Evolutionary conservation across 23 red algal species (phyloP).

Genomic region (Chondrus crispus): DNA sequence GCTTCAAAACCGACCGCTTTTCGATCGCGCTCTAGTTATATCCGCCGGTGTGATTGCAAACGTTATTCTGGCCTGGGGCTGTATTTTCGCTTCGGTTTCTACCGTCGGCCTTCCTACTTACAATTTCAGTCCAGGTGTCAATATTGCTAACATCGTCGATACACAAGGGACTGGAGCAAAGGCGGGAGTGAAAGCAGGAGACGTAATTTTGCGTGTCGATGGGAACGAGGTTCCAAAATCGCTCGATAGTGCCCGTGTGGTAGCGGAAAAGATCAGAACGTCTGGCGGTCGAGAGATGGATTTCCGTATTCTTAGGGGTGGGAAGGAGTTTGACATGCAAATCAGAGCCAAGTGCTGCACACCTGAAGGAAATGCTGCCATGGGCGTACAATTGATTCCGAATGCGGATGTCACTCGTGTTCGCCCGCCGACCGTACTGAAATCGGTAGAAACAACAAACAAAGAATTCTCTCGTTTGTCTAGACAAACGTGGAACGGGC

Average conservation of each 20-base stretch:
- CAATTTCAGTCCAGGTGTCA: conserved; percentile 59
- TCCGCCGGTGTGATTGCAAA: conserved; percentile 94
- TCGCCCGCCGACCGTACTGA: not conserved
- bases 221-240: conserved; percentile 8
- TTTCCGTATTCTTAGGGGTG: conserved; percentile 35
- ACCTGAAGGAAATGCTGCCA: conserved; percentile 51
- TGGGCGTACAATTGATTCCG: conserved; percentile 85
- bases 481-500: conserved; percentile 51
- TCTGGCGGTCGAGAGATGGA: conserved; percentile 11
- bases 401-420: conserved; percentile 39
- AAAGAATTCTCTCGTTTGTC: conserved; percentile 58
- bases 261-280: conserved; percentile 60
- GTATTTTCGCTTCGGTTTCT: conserved; percentile 56
- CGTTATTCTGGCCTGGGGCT: conserved; percentile 74
- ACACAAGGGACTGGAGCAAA: conserved; percentile 44
- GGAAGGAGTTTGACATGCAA: not conserved
- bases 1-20: conserved; percentile 87
- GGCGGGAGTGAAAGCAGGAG: conserved; percentile 61
- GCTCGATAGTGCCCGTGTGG: conserved; percentile 25
- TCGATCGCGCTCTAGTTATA: conserved; percentile 77
- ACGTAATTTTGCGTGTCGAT: conserved; percentile 80
- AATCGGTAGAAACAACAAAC: conserved; percentile 44
- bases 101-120: conserved; percentile 64
- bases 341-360: conserved; percentile 71
- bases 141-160: conserved; percentile 61